Base-by-base conservation (phyloP, 768 basidiomycete species). In the Agrocybe pediades region DNA sequence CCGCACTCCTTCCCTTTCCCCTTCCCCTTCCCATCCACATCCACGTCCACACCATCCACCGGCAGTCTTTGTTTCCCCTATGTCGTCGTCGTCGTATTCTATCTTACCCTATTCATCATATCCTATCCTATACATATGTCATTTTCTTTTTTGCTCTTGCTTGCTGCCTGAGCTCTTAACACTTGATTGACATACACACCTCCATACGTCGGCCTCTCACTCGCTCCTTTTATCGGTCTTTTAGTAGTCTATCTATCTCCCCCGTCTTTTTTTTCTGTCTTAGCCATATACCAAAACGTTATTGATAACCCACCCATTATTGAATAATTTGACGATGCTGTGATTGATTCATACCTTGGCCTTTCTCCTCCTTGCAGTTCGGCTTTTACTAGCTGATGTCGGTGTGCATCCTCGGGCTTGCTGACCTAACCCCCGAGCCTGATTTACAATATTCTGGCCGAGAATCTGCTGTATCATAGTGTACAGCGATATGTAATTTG, bases 251-350 rank as follows among this genome's bases (percentile, higher is more conserved):
- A n/a, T n/a, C n/a, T n/a, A n/a, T n/a, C n/a, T n/a, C n/a, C n/a
- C n/a, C n/a, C n/a, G n/a, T n/a, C n/a, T n/a, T 33, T 30, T 49
- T 24, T 36, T 41, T 21, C 41, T 36, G 29, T 29, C 19, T 51
- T 42, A 41, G 7, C 44, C 33, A 36, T 55, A 56, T 53, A 56
- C 55, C 55, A 36, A 36, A 56, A 52, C 51, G 41, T 33, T 56
- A 56, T 56, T 56, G 55, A 56, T 56, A 51, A 56, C 55, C 55
- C 55, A 26, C n/a, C n/a, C n/a, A n/a, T n/a, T n/a, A 36, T 27
- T 51, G 29, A 29, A 46, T 56, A 51, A 56, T 51, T 51, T 56
- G 41, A 56, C 55, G 55, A 56, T 49, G 51, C 51, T 40, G 51
- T 56, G 55, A 55, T 44, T n/a, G n/a, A n/a, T n/a, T n/a, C n/a